A percentile compares a stretch with the other conserved stretches of the same genome.
phyloP scores from a whole-genome alignment of 2,329 filamentous ascomycete genomes.

The Apiospora aurea region DNA sequence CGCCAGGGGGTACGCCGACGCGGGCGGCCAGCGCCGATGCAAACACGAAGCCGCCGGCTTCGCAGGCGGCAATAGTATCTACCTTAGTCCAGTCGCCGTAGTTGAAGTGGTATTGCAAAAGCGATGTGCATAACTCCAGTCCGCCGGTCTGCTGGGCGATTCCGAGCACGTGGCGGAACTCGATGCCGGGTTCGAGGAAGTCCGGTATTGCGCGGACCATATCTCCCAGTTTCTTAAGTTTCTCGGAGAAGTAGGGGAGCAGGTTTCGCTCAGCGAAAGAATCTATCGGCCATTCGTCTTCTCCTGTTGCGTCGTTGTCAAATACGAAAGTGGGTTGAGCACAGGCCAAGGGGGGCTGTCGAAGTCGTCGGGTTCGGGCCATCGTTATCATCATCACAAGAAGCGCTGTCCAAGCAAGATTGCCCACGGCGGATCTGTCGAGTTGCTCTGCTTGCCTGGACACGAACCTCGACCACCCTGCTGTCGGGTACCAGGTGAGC shows the following conservation, averaged over 20 bases:
- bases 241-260: constrained; percentile 53
- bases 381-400: constrained; percentile 32
- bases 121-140: constrained; percentile 55
- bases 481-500: constrained; percentile 53
- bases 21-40: constrained; percentile 56
- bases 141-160: constrained; percentile 60
- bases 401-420: neutral
- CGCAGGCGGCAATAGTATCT: constrained; percentile 57
- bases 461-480: constrained; percentile 60
- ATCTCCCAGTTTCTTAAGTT: constrained; percentile 52
- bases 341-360: too few species aligned
- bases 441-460: constrained; percentile 50
- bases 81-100: constrained; percentile 52
- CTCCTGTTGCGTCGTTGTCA: constrained; percentile 55
- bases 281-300: constrained; percentile 39
- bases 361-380: too few species aligned
- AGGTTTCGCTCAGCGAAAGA: constrained; percentile 52
- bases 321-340: constrained; percentile 56
- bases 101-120: constrained; percentile 55
- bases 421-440: constrained; percentile 46
- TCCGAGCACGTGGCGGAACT: constrained; percentile 65
- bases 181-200: constrained; percentile 58
- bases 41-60: constrained; percentile 64
- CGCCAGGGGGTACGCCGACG: constrained; percentile 50
- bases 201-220: constrained; percentile 58